Base-by-base conservation (phyloP, 2,329 filamentous ascomycete genomes). In the Septoria petroselini region DNA sequence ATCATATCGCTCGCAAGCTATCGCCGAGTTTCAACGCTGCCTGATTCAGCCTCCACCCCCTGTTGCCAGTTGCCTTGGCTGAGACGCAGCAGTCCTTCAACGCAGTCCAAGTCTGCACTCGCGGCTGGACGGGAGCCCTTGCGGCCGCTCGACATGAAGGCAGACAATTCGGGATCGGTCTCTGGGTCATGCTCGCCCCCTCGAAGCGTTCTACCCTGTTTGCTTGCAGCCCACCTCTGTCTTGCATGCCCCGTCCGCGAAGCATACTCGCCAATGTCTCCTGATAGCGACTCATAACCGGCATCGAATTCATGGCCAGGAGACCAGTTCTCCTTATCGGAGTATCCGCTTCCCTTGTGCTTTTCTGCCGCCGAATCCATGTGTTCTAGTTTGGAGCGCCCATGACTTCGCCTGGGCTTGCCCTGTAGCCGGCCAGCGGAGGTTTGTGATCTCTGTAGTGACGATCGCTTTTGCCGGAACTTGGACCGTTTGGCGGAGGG, bases 261-360 rank as follows among this genome's bases (percentile, higher is more conserved):
- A 23, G 15, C 34, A 12, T 4, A 15, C 15, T 11, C 19, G 7
- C 8, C 14, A 14, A 40, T 31, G 17, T 35, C 34, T 14, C 30
- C 37, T 17, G 25, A 50, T 35, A 41, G 30, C 11, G 35, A 41
- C 15, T 31, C 44, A 15, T 21, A 41, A 23, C 38, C 40, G 15
- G 35, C 39, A n/a, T 31, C 31, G 1, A 53, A 12, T 3, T 48
- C 48, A 19, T 75, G 55, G 74, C 76, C 1, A 76, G 84, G 63
- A 74, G 80, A 79, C 81, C 89, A 94, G 65, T 97, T 97, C 72
- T 97, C 91, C 71, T 97, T 97, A 68, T 97, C 91, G 1, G 89
- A 95, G 62, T 95, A 91, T 41, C 82, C 67, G 71, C 80, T 80
- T 65, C 61, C 74, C 60, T 68, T 74, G 68, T 74, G 71, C 18